Conservation (phyloP, 768 basidiomycete species). For the Coprinellus micaceus region DNA sequence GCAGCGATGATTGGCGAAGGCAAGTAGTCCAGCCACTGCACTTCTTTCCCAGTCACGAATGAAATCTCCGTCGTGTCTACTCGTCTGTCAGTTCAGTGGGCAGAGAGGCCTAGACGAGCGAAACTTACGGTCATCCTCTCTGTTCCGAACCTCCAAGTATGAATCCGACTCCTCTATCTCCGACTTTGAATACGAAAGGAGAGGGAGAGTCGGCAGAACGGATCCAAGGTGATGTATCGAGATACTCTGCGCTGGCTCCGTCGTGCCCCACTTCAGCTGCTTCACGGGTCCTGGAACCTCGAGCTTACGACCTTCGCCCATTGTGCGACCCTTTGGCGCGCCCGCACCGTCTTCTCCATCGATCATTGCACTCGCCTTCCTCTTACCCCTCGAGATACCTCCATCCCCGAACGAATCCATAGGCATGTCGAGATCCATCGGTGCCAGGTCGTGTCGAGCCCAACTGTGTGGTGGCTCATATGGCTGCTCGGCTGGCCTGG, state of each 20-base stretch:
- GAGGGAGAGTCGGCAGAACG: slow-evolving; percentile 51
- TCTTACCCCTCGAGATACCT: slow-evolving; percentile 38
- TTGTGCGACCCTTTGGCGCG: slow-evolving; percentile 43
- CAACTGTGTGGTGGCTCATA: slow-evolving; percentile 37
- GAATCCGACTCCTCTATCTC: slow-evolving; percentile 66
- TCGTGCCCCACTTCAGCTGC: slow-evolving; percentile 42
- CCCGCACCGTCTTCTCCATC: slow-evolving; percentile 39
- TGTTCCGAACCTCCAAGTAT: slow-evolving; percentile 75
- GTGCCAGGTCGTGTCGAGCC: slow-evolving; percentile 23
- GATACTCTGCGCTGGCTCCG: slow-evolving; percentile 9
- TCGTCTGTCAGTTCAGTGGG: slow-evolving; percentile 4
- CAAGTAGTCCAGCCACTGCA: slow-evolving; percentile 88
- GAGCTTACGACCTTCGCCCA: slow-evolving; percentile 62
- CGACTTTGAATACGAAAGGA: slow-evolving; percentile 57
- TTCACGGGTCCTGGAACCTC: slow-evolving; percentile 47
- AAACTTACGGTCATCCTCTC: slow-evolving; percentile 55
- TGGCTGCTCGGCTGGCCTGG: slow-evolving; percentile 46
- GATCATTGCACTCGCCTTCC: slow-evolving; percentile 39
- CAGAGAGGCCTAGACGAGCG: slow-evolving; percentile 3
- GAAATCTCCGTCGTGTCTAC: slow-evolving; percentile 66
- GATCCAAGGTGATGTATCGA: slow-evolving; percentile 21
- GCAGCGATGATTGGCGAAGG: slow-evolving; percentile 66
- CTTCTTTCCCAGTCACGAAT: slow-evolving; percentile 60
- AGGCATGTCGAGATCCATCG: slow-evolving; percentile 53
- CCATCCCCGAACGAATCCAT: slow-evolving; percentile 45